phyloP scores from a whole-genome alignment of 2,329 filamentous ascomycete species.

The Clathrospora elynae region DNA sequence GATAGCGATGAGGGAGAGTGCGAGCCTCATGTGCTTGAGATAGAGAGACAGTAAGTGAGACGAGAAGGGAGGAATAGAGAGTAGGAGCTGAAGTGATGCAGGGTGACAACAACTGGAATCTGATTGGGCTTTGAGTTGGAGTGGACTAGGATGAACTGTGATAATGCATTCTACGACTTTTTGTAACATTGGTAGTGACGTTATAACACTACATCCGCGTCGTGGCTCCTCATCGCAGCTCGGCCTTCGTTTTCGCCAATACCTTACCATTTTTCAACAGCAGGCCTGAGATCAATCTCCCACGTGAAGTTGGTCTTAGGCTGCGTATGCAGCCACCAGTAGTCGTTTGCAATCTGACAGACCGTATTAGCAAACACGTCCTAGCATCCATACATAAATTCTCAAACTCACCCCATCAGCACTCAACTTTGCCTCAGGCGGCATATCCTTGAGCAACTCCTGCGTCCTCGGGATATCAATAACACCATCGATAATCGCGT shows the following conservation, averaged over 20 bases:
- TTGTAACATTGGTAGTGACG: conserved; percentile 1
- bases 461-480: conserved; percentile 80
- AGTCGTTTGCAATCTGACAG: conserved; percentile 77
- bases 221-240: conserved; percentile 1
- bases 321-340: conserved; percentile 84
- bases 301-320: conserved; percentile 78
- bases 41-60: background rate
- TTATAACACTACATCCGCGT: background rate
- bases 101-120: no score
- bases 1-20: background rate
- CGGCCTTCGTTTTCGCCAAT: background rate
- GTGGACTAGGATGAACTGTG: background rate
- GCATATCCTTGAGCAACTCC: conserved; percentile 60
- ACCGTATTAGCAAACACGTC: conserved; percentile 2
- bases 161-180: conserved; percentile 1
- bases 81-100: background rate
- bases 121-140: no score
- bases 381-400: background rate
- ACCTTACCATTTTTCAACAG: conserved; percentile 79
- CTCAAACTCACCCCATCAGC: conserved; percentile 70
- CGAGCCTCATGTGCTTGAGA: conserved; percentile 1
- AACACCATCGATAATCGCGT: conserved; percentile 81
- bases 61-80: background rate
- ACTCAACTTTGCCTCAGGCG: conserved; percentile 70
- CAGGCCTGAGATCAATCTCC: conserved; percentile 80